phyloP scores from a whole-genome alignment of 805 yeast species.

The Wilhelminamyces savonicus region DNA sequence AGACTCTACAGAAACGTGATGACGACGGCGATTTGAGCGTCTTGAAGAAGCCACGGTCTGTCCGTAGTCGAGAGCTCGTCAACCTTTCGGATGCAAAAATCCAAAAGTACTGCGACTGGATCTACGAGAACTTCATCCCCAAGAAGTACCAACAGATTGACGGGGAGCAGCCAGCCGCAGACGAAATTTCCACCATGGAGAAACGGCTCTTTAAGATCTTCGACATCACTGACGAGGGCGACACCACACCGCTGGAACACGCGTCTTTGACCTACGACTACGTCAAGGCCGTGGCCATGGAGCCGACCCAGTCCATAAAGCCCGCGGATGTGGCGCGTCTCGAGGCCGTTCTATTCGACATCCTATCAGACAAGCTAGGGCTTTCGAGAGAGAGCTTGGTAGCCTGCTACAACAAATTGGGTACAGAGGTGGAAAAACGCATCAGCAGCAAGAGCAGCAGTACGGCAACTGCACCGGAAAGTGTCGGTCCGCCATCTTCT shows the following conservation, averaged over 20 bases:
- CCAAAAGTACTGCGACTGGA: conserved; percentile 46
- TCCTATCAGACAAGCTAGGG: too few relatives aligned
- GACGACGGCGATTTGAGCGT: conserved; percentile 1
- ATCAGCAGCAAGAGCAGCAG: too few relatives aligned
- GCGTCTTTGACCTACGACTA: neutral
- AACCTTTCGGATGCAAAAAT: conserved; percentile 45
- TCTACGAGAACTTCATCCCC: conserved; percentile 28
- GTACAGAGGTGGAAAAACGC: too few relatives aligned
- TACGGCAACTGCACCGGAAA: too few relatives aligned
- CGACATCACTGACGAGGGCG: conserved; percentile 4
- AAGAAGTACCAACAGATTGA: conserved; percentile 7
- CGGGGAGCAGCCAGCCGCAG: conserved; percentile 5
- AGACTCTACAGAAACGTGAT: conserved; percentile 10
- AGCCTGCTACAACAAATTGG: too few relatives aligned
- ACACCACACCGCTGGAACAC: neutral
- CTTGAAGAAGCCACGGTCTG: conserved; percentile 4
- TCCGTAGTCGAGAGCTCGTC: conserved; percentile 23
- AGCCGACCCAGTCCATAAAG: neutral
- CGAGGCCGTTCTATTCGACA: neutral
- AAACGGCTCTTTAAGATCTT: conserved; percentile 29
- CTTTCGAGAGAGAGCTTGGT: too few relatives aligned
- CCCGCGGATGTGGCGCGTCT: neutral
- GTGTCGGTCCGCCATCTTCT: too few relatives aligned
- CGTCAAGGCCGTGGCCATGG: neutral
- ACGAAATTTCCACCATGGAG: conserved; percentile 19